Evolutionary conservation across 2,329 filamentous ascomycete genomes (phyloP), one percentile per base, ranked within the genome.

Genomic region (Aspergillus viridinutans): DNA sequence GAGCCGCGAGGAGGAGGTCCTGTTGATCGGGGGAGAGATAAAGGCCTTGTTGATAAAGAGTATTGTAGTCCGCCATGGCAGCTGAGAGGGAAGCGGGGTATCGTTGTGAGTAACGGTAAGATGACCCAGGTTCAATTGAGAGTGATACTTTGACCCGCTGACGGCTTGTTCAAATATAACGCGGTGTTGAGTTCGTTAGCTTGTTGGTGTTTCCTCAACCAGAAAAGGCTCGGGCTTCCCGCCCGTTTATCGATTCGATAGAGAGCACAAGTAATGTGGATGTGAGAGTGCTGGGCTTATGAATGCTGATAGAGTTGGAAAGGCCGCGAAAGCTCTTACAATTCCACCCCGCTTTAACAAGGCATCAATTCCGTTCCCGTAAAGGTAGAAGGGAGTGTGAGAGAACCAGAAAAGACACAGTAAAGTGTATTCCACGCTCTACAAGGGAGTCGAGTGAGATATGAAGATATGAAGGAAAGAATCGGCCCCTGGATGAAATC

Each of bases 1-100:
- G 84, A 49, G 90, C 89, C 58, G 88, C 87, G 61, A 90, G 86
- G 48, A 93, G 81, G 58, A 92, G 80, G 68, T 84, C 86, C 78
- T 92, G 88, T 74, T 93, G 89, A 69, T 89, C 85, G 61, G 86
- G 86, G 58, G 88, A 90, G 64, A 92, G 82, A 68, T 87, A 85
- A 72, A 90, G 87, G 69, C 83, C 82, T 57, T 80, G 78, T 64
- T 77, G 71, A 57, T 74, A 76, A 38, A 76, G 65, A 49, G 73
- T 67, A 55, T 72, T 71, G 59, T 68, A 73, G 59, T 76, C 71
- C 49, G 72, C 66, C 74, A 76, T 77, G 52, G 56, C 64, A 54
- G 48, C 57, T 45, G 25, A 50, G 32, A 38, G 29, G 42, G 26
- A 20, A 50, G 55, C 28, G 25, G 17, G 25, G 10, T 23, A 29